Base-by-base conservation (phyloP, 192 early-diverging fungal genomes). In the Linnemannia exigua region DNA sequence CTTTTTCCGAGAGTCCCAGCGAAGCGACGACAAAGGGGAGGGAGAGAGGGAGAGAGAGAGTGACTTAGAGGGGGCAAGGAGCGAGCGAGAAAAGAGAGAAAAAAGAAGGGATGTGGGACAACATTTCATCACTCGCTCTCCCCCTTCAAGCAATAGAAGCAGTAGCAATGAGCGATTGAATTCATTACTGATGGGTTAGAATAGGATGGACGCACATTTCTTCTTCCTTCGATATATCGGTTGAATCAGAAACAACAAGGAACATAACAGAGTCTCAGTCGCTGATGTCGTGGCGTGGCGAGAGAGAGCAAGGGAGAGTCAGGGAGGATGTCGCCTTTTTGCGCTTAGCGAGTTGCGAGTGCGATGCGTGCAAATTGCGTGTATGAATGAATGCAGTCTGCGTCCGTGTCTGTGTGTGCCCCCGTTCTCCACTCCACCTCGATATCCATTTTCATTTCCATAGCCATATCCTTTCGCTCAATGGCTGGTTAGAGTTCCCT, bases 1-100 rank as follows among this genome's bases (percentile, higher is more conserved):
- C 58, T 79, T 79, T 50, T n/a, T 41, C 70, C 69, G 78, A 79
- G 71, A 52, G 71, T 50, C 54, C 66, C 28, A 79, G 71, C 58
- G 33, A 67, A 38, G 50, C 31, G 78, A 73, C 31, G 48, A 41
- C 61, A 16, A 48, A 66, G 19, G 5, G 61, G 22, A 72, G 25
- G 11, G 31, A 79, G 50, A 70, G 52, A 69, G 33, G 69, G 47
- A n/a, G n/a, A n/a, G n/a, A n/a, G n/a, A n/a, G n/a, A n/a, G n/a
- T n/a, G n/a, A n/a, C n/a, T n/a, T n/a, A n/a, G n/a, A 63, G 31
- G 41, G 19, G 48, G 51, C 48, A 73, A 67, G n/a, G 47, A 77
- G 20, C 46, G 38, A 67, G 51, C 37, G 17, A 38, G 67, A 33
- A 35, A 31, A 33, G 36, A 35, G 14, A 67, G 31, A 35, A 67